Conservation (phyloP, 1,284 basidiomycete genomes). For the Tremellales sp. region DNA sequence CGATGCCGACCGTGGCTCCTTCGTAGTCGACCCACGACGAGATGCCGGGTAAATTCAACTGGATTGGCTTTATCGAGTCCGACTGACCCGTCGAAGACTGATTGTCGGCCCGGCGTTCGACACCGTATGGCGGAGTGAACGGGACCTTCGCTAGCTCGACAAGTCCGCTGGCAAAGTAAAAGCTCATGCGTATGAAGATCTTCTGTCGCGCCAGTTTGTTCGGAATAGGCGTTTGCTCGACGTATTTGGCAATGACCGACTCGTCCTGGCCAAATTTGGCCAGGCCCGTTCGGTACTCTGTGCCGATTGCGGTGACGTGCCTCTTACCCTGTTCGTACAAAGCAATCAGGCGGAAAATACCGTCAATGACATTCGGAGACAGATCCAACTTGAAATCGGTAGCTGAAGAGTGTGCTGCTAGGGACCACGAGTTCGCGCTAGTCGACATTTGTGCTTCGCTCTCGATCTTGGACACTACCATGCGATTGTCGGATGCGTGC, state of each 20-base stretch:
- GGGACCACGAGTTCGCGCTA: constrained; percentile 55
- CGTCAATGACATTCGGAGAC: constrained; percentile 74
- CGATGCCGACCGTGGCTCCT: constrained; percentile 9
- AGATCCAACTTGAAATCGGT: constrained; percentile 82
- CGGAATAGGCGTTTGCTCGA: constrained; percentile 13
- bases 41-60: constrained; percentile 59
- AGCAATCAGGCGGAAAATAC: constrained; percentile 73
- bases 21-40: constrained; percentile 70
- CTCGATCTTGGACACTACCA: constrained; percentile 60
- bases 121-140: constrained; percentile 4
- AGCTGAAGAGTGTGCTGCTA: constrained; percentile 68
- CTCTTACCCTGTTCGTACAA: constrained; percentile 79
- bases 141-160: constrained; percentile 30
- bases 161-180: constrained; percentile 71
- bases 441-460: constrained; percentile 69
- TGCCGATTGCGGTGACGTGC: constrained; percentile 62
- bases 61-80: no score
- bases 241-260: constrained; percentile 24
- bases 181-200: constrained; percentile 61
- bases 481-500: constrained; percentile 68
- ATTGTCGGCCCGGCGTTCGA: constrained; percentile 1
- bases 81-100: no score
- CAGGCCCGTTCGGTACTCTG: constrained; percentile 44
- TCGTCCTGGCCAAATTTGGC: constrained; percentile 17
- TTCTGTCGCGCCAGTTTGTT: constrained; percentile 10